Evolutionary conservation across 2,329 filamentous ascomycete genomes (phyloP).

Genomic region (Monosporascus sp.): DNA sequence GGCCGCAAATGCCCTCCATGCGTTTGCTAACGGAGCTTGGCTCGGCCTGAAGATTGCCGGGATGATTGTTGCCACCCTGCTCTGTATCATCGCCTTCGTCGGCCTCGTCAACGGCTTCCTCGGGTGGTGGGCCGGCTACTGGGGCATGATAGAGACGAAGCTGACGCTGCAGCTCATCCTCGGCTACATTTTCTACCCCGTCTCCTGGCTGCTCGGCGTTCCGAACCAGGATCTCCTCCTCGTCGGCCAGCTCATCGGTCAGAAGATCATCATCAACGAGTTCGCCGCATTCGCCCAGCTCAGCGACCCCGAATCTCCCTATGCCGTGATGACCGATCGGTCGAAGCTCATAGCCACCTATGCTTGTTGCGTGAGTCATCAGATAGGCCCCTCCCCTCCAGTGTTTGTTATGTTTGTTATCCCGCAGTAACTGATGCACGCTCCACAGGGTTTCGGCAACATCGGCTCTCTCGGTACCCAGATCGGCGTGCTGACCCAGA

Average conservation of each 20-base stretch:
- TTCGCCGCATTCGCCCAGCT: conserved; percentile 67
- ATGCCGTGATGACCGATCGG: conserved; percentile 58
- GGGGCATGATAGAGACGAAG: conserved; percentile 59
- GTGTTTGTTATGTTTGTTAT: not conserved
- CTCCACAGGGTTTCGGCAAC: conserved; percentile 64
- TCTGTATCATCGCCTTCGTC: conserved; percentile 69
- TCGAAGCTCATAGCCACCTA: conserved; percentile 81
- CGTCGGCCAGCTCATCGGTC: conserved; percentile 73
- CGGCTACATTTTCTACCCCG: conserved; percentile 66
- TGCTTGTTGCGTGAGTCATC: conserved; percentile 58
- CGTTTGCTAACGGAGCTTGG: conserved; percentile 71
- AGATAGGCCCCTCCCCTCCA: not conserved
- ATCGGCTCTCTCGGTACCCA: conserved; percentile 84
- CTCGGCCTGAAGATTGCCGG: conserved; percentile 69
- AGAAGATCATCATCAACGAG: conserved; percentile 84
- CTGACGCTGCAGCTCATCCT: conserved; percentile 65
- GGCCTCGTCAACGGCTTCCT: conserved; percentile 63
- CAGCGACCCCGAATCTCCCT: conserved; percentile 41
- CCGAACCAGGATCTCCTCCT: conserved; percentile 60
- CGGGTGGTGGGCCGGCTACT: conserved; percentile 68
- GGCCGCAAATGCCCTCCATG: conserved; percentile 73
- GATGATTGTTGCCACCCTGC: conserved; percentile 66
- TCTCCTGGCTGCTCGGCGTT: conserved; percentile 68
- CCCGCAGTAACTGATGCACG: conserved; percentile 10
- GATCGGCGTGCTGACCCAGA: conserved; percentile 80